Percentiles rank a stretch among this genome's conserved stretches.
phyloP scores from a whole-genome alignment of 2,329 filamentous ascomycete species.

The Aureobasidium pullulans region DNA sequence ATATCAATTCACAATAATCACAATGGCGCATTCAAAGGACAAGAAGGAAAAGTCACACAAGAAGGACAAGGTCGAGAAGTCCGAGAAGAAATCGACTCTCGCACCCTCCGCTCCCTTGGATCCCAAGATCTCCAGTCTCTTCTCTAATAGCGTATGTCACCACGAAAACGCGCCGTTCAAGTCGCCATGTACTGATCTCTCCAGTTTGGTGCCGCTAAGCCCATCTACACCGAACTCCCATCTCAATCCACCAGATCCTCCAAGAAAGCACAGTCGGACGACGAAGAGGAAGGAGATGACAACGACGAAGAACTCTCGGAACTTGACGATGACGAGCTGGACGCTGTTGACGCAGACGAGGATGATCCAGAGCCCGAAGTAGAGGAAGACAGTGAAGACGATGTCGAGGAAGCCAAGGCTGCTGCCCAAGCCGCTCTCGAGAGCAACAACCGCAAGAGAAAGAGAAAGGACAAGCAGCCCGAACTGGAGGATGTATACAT shows the following conservation, averaged over 20 bases:
- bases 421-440: slow-evolving; percentile 19
- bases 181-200: neutral
- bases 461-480: slow-evolving; percentile 32
- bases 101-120: slow-evolving; percentile 25
- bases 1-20: neutral
- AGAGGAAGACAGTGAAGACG: slow-evolving; percentile 22
- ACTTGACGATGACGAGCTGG: slow-evolving; percentile 23
- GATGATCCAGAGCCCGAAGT: slow-evolving; percentile 26
- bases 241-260: slow-evolving; percentile 13
- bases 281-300: slow-evolving; percentile 27
- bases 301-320: slow-evolving; percentile 21
- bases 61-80: neutral
- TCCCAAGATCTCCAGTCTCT: slow-evolving; percentile 39
- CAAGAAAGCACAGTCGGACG: slow-evolving; percentile 6
- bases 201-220: slow-evolving; percentile 7
- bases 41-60: slow-evolving; percentile 1
- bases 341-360: slow-evolving; percentile 25
- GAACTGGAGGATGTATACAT: slow-evolving; percentile 45
- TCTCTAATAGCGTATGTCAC: slow-evolving; percentile 32
- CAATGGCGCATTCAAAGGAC: slow-evolving; percentile 6
- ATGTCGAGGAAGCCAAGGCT: slow-evolving; percentile 20
- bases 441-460: slow-evolving; percentile 50
- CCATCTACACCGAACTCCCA: neutral
- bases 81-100: neutral
- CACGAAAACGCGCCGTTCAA: no score